Evolutionary conservation across 176 grass and related monocot species (phyloP).

Genomic region (Pontederia crassipes): DNA sequence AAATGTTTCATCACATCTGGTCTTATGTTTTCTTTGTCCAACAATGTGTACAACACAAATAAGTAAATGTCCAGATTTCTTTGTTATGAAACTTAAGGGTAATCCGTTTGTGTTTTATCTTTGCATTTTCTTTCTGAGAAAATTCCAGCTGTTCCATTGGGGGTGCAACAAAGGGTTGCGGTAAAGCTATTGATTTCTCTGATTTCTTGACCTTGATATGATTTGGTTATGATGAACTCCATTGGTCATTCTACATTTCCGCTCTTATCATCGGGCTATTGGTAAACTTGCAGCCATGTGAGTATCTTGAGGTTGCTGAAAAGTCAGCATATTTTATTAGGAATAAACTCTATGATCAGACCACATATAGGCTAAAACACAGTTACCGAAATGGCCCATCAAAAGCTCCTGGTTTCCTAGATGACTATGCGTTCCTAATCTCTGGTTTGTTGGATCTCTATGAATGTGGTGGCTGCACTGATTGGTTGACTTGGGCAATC

Average conservation of each 20-base stretch:
- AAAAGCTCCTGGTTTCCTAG: constrained; percentile 93
- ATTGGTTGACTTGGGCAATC: constrained; percentile 76
- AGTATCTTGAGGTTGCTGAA: constrained; percentile 77
- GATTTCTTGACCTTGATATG: too few species aligned
- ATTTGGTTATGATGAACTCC: too few species aligned
- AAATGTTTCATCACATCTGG: too few species aligned
- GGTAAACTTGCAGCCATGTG: constrained; percentile 45
- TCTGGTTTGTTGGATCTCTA: constrained; percentile 80
- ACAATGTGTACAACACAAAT: too few species aligned
- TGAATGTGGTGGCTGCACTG: constrained; percentile 67
- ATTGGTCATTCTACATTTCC: neutral
- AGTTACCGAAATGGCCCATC: constrained; percentile 87
- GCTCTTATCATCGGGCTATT: neutral
- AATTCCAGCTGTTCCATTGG: too few species aligned
- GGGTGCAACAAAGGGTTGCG: too few species aligned
- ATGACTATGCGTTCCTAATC: constrained; percentile 95
- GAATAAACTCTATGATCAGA: constrained; percentile 56
- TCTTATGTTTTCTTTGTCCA: too few species aligned
- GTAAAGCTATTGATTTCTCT: too few species aligned
- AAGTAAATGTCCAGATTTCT: too few species aligned
- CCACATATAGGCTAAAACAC: constrained; percentile 52
- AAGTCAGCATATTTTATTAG: constrained; percentile 75
- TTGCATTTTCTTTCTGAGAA: too few species aligned
- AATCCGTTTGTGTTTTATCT: too few species aligned
- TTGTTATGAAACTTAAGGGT: too few species aligned